phyloP scores from a whole-genome alignment of 1,284 basidiomycete genomes.

The Vanrija sp. region DNA sequence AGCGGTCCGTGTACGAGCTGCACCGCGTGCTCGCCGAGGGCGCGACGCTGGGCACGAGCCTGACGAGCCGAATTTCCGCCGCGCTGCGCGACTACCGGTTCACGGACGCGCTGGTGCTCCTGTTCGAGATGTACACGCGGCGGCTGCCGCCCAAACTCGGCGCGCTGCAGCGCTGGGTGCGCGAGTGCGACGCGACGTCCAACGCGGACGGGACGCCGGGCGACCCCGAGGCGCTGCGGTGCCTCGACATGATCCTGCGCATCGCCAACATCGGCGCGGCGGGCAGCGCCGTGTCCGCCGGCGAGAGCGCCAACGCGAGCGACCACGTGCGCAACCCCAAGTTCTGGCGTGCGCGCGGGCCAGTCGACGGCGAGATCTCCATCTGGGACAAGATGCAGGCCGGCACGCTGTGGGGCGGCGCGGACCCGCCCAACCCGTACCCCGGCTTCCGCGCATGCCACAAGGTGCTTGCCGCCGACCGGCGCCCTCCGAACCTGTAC shows the following conservation, averaged over 20 bases:
- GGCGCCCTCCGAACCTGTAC: slow-evolving; percentile 55
- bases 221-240: slow-evolving; percentile 50
- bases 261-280: slow-evolving; percentile 41
- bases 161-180: slow-evolving; percentile 57
- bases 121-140: slow-evolving; percentile 57
- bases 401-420: slow-evolving; percentile 31
- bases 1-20: slow-evolving; percentile 42
- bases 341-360: slow-evolving; percentile 38
- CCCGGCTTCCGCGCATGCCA: slow-evolving; percentile 36
- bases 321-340: slow-evolving; percentile 19
- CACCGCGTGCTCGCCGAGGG: slow-evolving; percentile 43
- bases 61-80: slow-evolving; percentile 54
- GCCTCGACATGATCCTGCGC: slow-evolving; percentile 55
- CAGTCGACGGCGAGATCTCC: slow-evolving; percentile 30
- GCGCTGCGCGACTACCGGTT: slow-evolving; percentile 52
- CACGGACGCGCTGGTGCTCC: slow-evolving; percentile 54
- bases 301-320: slow-evolving; percentile 13
- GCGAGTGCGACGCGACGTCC: slow-evolving; percentile 57
- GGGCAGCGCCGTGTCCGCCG: slow-evolving; percentile 16
- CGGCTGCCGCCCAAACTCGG: slow-evolving; percentile 56
- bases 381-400: slow-evolving; percentile 41
- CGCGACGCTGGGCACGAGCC: slow-evolving; percentile 43
- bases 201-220: slow-evolving; percentile 39
- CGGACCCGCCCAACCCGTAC: slow-evolving; percentile 19
- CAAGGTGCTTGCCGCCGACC: slow-evolving; percentile 45